Evolutionary conservation across 768 basidiomycete genomes (phyloP).

Genomic region (Collybiopsis luxurians): DNA sequence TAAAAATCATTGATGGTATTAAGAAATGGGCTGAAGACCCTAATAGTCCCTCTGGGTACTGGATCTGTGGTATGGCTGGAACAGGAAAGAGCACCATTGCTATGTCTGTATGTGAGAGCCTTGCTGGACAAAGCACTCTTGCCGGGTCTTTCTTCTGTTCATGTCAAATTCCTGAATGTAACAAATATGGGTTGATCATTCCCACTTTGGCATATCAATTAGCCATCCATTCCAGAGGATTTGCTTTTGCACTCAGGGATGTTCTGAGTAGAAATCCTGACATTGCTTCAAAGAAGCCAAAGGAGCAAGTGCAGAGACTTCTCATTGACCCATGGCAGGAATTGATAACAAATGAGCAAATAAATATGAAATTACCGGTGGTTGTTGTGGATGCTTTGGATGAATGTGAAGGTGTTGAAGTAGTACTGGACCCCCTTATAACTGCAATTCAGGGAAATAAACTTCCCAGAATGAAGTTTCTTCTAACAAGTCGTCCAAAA

Average conservation of each 20-base stretch:
- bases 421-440: not conserved
- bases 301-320: not conserved
- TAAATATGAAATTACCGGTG: not conserved
- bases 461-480: not conserved
- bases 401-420: not conserved
- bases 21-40: not conserved
- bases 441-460: not conserved
- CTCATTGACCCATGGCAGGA: not conserved
- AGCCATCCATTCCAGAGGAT: not conserved
- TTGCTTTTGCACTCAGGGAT: not conserved
- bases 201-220: conserved; percentile 7
- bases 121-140: not conserved
- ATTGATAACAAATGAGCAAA: not conserved
- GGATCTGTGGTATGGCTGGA: conserved; percentile 4
- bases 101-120: not conserved
- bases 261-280: not conserved
- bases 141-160: conserved; percentile 8
- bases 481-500: conserved; percentile 1
- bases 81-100: conserved; percentile 3
- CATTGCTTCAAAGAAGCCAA: not conserved
- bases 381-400: conserved; percentile 6
- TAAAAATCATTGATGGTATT: not conserved
- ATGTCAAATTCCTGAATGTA: not conserved
- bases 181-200: not conserved
- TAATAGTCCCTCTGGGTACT: not conserved